These are phyloP conservation scores for Pichia sorboxylosa DNA, from an alignment of 1,139 yeast species.

Conservation along the genomic window DNA sequence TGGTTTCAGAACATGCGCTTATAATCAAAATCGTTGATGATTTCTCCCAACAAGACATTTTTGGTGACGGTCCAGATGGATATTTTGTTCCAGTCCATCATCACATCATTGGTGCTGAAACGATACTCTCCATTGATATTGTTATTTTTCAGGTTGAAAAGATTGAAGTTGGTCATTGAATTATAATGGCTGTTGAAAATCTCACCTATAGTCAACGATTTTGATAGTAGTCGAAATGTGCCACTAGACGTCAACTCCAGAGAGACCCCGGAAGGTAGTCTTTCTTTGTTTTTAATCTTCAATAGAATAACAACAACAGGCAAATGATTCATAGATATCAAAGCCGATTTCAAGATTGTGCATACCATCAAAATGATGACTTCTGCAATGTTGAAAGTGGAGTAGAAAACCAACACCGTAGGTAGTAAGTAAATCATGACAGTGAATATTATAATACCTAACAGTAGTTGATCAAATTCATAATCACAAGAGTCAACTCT, in stretches of 20 bases:
- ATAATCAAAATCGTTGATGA: slow-evolving; percentile 20
- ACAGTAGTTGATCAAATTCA: slow-evolving; percentile 72
- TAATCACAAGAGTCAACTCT: slow-evolving; percentile 80
- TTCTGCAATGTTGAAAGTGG: slow-evolving; percentile 55
- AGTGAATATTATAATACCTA: slow-evolving; percentile 84
- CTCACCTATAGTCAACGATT: slow-evolving; percentile 16
- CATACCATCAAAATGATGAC: slow-evolving; percentile 38
- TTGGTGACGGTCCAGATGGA: slow-evolving; percentile 13
- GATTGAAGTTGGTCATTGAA: slow-evolving; percentile 20
- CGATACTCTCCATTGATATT: neutral
- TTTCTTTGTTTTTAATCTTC: slow-evolving; percentile 66
- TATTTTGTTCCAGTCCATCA: slow-evolving; percentile 18
- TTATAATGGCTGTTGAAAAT: slow-evolving; percentile 19
- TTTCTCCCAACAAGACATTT: slow-evolving; percentile 19
- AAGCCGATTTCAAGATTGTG: slow-evolving; percentile 46
- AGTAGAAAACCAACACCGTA: slow-evolving; percentile 76
- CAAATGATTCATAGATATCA: slow-evolving; percentile 65
- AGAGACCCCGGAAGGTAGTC: slow-evolving; percentile 83
- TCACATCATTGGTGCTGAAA: slow-evolving; percentile 8
- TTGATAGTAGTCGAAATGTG: slow-evolving; percentile 14
- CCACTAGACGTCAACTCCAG: slow-evolving; percentile 24
- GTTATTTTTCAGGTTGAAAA: slow-evolving; percentile 14
- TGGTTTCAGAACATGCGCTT: slow-evolving; percentile 19
- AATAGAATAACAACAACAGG: slow-evolving; percentile 77
- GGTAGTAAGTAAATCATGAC: slow-evolving; percentile 70